These are phyloP conservation scores for Multifurca ochricompacta DNA, from an alignment of 768 basidiomycete genomes.

Conservation along the genomic window DNA sequence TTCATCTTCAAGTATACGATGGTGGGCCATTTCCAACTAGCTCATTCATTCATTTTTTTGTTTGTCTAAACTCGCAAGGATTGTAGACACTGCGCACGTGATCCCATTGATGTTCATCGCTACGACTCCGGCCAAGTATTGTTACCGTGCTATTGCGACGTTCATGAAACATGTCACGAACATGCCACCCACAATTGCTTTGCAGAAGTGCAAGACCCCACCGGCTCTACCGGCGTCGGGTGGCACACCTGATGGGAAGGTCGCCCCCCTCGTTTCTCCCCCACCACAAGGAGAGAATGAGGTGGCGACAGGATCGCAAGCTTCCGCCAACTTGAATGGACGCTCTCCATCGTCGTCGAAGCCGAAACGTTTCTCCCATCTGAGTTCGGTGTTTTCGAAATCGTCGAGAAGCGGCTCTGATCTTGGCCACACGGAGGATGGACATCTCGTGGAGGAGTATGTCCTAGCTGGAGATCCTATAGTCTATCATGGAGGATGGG, in stretches of 20 bases:
- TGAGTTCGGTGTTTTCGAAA: not conserved
- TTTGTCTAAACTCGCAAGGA: not conserved
- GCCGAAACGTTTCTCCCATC: not conserved
- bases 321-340: no score
- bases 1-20: slow-evolving; percentile 92
- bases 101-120: slow-evolving; percentile 66
- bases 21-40: no score
- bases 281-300: not conserved
- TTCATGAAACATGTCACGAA: slow-evolving; percentile 65
- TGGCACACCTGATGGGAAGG: not conserved
- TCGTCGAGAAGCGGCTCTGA: not conserved
- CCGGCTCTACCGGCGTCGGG: not conserved
- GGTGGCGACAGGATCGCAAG: not conserved
- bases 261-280: not conserved
- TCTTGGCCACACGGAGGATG: slow-evolving; percentile 11
- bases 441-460: not conserved
- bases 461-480: slow-evolving; percentile 51
- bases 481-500: slow-evolving; percentile 46
- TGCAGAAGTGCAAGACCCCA: not conserved
- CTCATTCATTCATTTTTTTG: slow-evolving; percentile 1
- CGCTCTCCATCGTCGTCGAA: not conserved
- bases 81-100: slow-evolving; percentile 59
- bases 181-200: slow-evolving; percentile 25
- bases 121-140: slow-evolving; percentile 70
- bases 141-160: slow-evolving; percentile 69